phyloP scores from a whole-genome alignment of 2,329 filamentous ascomycete species.

The Thelonectria olida region DNA sequence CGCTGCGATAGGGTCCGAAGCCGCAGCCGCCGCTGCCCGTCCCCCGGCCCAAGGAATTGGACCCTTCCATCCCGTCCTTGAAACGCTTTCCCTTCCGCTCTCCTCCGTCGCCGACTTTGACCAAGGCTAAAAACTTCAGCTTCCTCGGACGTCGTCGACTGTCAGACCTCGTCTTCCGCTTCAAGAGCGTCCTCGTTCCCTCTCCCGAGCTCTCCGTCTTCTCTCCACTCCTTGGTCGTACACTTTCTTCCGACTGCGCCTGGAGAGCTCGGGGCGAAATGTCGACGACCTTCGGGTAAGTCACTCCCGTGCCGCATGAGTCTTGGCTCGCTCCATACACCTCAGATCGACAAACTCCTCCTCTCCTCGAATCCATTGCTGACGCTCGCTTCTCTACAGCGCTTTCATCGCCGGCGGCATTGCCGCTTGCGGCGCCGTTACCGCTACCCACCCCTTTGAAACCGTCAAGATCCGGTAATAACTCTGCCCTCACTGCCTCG shows the following conservation, averaged over 20 bases:
- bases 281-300: conserved; percentile 49
- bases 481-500: conserved; percentile 12
- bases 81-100: conserved; percentile 13
- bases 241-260: conserved; percentile 10
- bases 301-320: not conserved
- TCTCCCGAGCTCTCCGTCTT: conserved; percentile 35
- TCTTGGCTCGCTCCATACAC: not conserved
- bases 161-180: not conserved
- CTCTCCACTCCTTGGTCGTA: conserved; percentile 2
- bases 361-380: conserved; percentile 7
- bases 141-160: conserved; percentile 3
- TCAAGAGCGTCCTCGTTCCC: conserved; percentile 19
- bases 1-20: conserved; percentile 42
- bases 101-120: conserved; percentile 19
- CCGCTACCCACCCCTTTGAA: conserved; percentile 97
- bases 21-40: conserved; percentile 28
- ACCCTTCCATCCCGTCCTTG: conserved; percentile 25
- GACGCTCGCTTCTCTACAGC: conserved; percentile 50
- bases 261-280: conserved; percentile 40
- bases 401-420: conserved; percentile 96
- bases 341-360: not conserved
- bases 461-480: conserved; percentile 95
- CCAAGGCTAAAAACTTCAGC: conserved; percentile 2
- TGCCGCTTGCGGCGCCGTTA: conserved; percentile 96
- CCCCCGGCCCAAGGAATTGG: conserved; percentile 2